phyloP scores from a whole-genome alignment of 306 rosid species.

The Styphnolobium japonicum region DNA sequence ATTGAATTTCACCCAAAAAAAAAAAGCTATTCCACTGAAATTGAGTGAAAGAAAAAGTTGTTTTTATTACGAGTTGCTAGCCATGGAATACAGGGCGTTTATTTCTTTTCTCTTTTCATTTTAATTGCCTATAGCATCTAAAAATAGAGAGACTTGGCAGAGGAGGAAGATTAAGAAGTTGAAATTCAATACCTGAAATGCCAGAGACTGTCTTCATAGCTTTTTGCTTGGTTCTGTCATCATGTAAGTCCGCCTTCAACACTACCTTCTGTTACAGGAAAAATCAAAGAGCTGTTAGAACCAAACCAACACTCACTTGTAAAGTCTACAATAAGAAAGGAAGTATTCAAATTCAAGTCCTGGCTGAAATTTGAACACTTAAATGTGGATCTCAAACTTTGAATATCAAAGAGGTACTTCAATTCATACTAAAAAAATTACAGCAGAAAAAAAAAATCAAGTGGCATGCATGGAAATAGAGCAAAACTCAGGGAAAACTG shows the following conservation, averaged over 20 bases:
- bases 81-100: background rate
- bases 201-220: conserved; percentile 62
- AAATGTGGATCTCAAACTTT: no score
- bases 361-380: no score
- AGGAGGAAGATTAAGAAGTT: background rate
- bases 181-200: conserved; percentile 41
- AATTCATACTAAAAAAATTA: no score
- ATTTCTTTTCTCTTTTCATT: background rate
- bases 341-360: background rate
- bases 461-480: no score
- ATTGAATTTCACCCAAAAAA: no score
- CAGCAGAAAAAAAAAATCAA: no score
- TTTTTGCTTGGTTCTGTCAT: conserved; percentile 48
- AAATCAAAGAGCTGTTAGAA: background rate
- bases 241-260: conserved; percentile 40
- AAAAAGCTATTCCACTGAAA: no score
- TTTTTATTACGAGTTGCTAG: background rate
- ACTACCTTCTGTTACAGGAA: conserved; percentile 50
- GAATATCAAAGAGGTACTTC: no score
- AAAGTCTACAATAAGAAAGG: background rate
- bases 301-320: background rate
- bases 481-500: no score
- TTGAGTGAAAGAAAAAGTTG: background rate
- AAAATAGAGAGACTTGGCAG: background rate
- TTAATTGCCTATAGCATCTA: background rate